Base-by-base conservation (phyloP, 2,329 filamentous ascomycete genomes). In the Teratosphaeriaceae sp. region DNA sequence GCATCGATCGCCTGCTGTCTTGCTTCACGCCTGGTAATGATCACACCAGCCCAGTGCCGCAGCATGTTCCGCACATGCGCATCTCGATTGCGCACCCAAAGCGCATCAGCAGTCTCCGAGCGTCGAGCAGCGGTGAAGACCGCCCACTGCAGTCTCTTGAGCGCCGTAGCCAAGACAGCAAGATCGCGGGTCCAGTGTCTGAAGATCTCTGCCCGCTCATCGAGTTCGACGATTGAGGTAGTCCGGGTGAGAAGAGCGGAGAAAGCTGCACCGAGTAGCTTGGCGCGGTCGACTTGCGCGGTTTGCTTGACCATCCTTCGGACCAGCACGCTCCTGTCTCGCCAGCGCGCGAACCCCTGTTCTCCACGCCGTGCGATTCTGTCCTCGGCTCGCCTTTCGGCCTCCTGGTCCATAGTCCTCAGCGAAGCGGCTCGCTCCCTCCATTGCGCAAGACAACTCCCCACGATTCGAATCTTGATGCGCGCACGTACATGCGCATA, bases 61-160 rank as follows among this genome's bases (percentile, higher is more conserved):
- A 81, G 60, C 65, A 80, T 75, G 22, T 69, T 69, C 43, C 73
- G 67, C 21, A 71, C 62, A 56, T 80, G 78, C 48, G 74, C 74
- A 42, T 74, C 68, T 27, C 73, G 65, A 48, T 74, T 77, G 15
- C 76, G 65, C 15, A 72, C 67, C 38, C 67, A 65, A 49, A 80
- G 62, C 5, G 75, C 73, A 26, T 72, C 64, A 0, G 76, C 75
- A 30, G 68, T 76, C 44, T 78, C 70, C 8, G 66, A 59, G 19
- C 68, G 68, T 40, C 71, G 70, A 19, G 67, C 65, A 3, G 76
- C 62, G 30, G 77, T 75, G 61, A 80, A 80, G 2, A 75, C 63
- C 6, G 70, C 70, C 61, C 79, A 74, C 41, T 74, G 76, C n/a
- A 80, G 61, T 52, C 71, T 76, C 55, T 74, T 76, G 44, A 80